A percentile compares a stretch with the other conserved stretches of the same genome.
These are phyloP conservation scores for Apostasia shenzhenica DNA, from an alignment of 106 monocot genomes.

Conservation along the genomic window DNA sequence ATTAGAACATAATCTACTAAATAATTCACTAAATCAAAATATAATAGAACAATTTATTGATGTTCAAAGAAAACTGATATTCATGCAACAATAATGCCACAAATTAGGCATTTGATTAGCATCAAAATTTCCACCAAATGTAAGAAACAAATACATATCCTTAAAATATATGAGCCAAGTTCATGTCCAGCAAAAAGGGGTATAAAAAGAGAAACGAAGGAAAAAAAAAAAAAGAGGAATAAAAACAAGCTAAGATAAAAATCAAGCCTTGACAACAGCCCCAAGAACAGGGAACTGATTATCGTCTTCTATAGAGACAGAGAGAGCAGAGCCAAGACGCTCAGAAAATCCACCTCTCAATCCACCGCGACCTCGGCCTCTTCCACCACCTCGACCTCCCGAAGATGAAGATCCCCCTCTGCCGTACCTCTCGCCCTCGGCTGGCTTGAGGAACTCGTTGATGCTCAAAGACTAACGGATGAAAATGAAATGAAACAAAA, in stretches of 20 bases:
- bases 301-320: conserved; percentile 4
- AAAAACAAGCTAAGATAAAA: background rate
- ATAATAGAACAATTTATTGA: too few relatives aligned
- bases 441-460: conserved; percentile 19
- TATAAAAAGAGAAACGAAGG: background rate
- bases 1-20: too few relatives aligned
- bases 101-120: too few relatives aligned
- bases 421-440: conserved; percentile 10
- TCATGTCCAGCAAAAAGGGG: background rate
- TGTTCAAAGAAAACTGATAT: too few relatives aligned
- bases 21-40: too few relatives aligned
- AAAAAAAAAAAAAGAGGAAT: background rate
- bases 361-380: conserved; percentile 5
- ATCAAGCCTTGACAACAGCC: conserved; percentile 9
- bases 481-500: background rate
- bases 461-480: conserved; percentile 3
- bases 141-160: too few relatives aligned
- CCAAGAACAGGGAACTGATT: conserved; percentile 10
- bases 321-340: background rate
- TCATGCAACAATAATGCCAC: too few relatives aligned
- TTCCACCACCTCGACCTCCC: conserved; percentile 10
- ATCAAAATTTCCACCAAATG: too few relatives aligned
- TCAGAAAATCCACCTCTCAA: background rate
- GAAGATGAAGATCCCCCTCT: background rate
- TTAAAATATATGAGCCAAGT: too few relatives aligned